phyloP scores from a whole-genome alignment of 495 filamentous ascomycete species.

The Tuber indicum region DNA sequence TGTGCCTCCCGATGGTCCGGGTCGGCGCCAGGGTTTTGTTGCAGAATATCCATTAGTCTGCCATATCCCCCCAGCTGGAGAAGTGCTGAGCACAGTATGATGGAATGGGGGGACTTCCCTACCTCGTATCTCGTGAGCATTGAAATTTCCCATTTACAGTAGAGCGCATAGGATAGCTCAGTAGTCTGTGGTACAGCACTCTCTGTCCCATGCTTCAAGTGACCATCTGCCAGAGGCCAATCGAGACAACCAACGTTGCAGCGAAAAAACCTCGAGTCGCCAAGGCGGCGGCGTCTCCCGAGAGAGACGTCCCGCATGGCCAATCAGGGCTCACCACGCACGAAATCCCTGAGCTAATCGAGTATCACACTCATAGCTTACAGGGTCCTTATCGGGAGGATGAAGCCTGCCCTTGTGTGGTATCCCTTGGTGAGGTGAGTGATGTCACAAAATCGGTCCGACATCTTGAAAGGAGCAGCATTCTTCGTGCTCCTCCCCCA shows the following conservation, averaged over 20 bases:
- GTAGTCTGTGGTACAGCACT: background rate
- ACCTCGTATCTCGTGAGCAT: background rate
- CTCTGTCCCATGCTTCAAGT: too few relatives aligned
- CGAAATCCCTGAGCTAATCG: constrained; percentile 20
- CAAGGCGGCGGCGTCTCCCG: constrained; percentile 13
- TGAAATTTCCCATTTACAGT: background rate
- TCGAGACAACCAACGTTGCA: constrained; percentile 20
- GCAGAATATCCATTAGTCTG: background rate
- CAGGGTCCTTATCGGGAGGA: constrained; percentile 17
- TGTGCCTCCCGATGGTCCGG: constrained; percentile 21
- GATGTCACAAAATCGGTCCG: background rate
- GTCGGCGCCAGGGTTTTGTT: constrained; percentile 13
- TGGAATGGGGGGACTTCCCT: background rate
- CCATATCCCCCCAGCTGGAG: background rate
- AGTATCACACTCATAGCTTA: background rate
- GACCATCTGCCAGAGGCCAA: background rate
- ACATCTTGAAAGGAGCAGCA: background rate
- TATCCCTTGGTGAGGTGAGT: background rate
- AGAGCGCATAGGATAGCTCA: background rate
- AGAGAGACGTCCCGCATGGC: constrained; percentile 14
- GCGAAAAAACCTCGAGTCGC: constrained; percentile 17
- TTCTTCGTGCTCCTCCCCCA: background rate
- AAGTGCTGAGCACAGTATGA: background rate
- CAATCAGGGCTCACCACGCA: constrained; percentile 32
- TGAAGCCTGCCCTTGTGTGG: background rate